Evolutionary conservation across 306 rosid genomes (phyloP), one percentile per base, ranked within the genome.

Genomic region (Inga oerstediana): DNA sequence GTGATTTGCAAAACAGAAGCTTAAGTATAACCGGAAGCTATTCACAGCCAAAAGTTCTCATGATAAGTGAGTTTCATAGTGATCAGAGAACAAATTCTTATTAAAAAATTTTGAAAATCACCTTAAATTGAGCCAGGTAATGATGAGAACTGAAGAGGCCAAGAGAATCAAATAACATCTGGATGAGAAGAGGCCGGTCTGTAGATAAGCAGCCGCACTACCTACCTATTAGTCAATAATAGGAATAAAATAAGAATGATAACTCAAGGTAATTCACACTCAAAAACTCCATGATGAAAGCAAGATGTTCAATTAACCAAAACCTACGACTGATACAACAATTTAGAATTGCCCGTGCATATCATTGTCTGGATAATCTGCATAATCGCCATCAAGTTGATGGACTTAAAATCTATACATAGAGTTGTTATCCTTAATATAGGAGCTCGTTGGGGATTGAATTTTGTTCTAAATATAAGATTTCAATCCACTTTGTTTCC

Each of bases 61-160:
- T 52, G 43, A 52, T 62, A 19, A 54, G 58, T 39, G 77, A 78
- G 16, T 70, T 49, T 61, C 65, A 24, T 70, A 74, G 77, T 32
- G 43, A 52, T 61, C 12, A 19, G 54, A 80, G 58, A 56, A 52
- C 16, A 49, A 68, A 48, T 52, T 79, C 32, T 6, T 14, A 30
- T 8, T 39, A 64, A 64, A 64, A 46, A 15, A 15, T 68, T 62
- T 41, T 17, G 51, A 71, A 64, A 56, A 74, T 59, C 67, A 87
- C 95, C 96, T 95, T 87, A 93, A 89, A 84, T 93, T 95, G 72
- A 95, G 97, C 98, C 98, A 95, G 58, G 94, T 87, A 85, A 95
- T 95, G 59, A 92, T 86, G 79, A 93, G 93, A 89, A 91, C 88
- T 0, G 98, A 93, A 68, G 98, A 91, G 82, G 89, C 86, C 86